Evolutionary conservation across 257 asterid species (phyloP).

Genomic region (Solanum neorickii): DNA sequence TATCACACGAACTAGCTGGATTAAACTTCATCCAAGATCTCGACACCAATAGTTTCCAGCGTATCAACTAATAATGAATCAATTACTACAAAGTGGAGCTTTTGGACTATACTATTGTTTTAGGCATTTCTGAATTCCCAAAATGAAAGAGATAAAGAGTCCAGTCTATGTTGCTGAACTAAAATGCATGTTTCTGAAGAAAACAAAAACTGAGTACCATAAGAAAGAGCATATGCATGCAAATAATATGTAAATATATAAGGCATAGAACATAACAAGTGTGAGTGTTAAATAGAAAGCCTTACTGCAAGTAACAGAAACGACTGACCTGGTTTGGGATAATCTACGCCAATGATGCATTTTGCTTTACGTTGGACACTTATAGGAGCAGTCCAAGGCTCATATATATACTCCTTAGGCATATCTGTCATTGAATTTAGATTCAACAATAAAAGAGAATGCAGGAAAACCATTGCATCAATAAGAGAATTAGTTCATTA

Average conservation of each 20-base stretch:
- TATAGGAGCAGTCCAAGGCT: conserved; percentile 92
- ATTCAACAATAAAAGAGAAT: not conserved
- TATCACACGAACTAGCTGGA: not conserved
- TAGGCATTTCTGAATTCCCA: not conserved
- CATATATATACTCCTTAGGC: conserved; percentile 94
- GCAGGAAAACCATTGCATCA: not conserved
- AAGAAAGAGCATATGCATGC: not conserved
- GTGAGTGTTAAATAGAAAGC: not conserved
- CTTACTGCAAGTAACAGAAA: not conserved
- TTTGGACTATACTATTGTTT: not conserved
- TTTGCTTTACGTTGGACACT: conserved; percentile 72
- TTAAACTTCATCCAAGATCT: not conserved
- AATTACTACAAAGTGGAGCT: not conserved
- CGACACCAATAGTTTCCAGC: not conserved
- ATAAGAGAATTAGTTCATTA: not conserved
- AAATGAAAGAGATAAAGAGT: not conserved
- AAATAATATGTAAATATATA: not conserved
- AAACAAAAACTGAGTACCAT: not conserved
- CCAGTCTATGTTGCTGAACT: not conserved
- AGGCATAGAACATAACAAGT: not conserved
- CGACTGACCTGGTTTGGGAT: conserved; percentile 83
- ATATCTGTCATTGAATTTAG: conserved; percentile 41
- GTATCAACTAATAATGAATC: not conserved
- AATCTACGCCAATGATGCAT: conserved; percentile 82
- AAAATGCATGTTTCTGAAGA: not conserved